phyloP scores from a whole-genome alignment of 2,329 filamentous ascomycete genomes.

The Calonectria crousiana region DNA sequence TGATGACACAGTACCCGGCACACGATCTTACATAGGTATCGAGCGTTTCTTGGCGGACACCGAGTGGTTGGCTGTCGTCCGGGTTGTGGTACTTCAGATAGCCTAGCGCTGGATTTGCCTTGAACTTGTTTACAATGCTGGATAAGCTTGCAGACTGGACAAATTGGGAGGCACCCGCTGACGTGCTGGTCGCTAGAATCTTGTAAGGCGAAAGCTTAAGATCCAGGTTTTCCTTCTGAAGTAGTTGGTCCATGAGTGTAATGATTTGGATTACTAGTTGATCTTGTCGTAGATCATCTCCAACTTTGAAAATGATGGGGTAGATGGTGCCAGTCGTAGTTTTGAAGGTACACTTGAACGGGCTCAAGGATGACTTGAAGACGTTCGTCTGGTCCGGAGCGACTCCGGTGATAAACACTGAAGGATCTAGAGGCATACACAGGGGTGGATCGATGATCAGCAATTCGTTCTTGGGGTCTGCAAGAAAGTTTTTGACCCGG shows the following conservation, averaged over 20 bases:
- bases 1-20: conserved; percentile 98
- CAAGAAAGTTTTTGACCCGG: conserved; percentile 84
- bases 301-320: conserved; percentile 96
- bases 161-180: conserved; percentile 93
- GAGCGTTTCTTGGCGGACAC: conserved; percentile 90
- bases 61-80: conserved; percentile 82
- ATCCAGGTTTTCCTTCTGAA: conserved; percentile 96
- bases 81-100: conserved; percentile 93
- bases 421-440: conserved; percentile 89
- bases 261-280: conserved; percentile 98
- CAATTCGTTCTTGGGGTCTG: conserved; percentile 92
- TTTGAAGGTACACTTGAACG: conserved; percentile 91
- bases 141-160: conserved; percentile 88
- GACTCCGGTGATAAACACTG: conserved; percentile 81
- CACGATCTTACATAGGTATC: conserved; percentile 97
- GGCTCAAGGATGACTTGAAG: conserved; percentile 95
- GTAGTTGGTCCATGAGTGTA: conserved; percentile 94
- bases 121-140: conserved; percentile 85
- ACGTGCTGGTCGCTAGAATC: conserved; percentile 91
- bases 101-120: conserved; percentile 77
- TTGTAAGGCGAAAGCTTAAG: conserved; percentile 96
- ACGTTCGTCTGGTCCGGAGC: conserved; percentile 88
- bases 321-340: conserved; percentile 83
- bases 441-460: conserved; percentile 85
- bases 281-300: conserved; percentile 95